Base-by-base conservation (phyloP, 371 early-diverging fungal species). In the Mucor piriformis region DNA sequence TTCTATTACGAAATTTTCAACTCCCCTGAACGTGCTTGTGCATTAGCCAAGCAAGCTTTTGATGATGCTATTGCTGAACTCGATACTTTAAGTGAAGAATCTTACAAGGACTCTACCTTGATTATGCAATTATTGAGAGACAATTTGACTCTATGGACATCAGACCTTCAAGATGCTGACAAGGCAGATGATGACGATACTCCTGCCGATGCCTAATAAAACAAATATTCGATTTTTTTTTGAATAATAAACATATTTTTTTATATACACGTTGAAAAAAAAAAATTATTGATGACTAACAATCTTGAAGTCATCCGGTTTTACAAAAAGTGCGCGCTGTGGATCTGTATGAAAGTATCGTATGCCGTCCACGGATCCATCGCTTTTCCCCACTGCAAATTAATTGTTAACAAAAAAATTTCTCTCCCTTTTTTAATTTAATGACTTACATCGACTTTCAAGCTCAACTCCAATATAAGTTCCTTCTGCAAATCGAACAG, bases 41-140 rank as follows among this genome's bases (percentile, higher is more conserved):
- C 95, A 66, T 84, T 99, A 65, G 99, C 99, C 77, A 97, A 97
- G 83, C 91, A 92, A 74, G 98, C 99, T 10, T 99, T 99, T 77
- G 99, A 99, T 81, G 97, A 98, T 64, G 99, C 99, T 64, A 99
- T 99, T 81, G 69, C 73, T 27, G 99, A 98, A 81, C 84, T 99
- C 66, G 99, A 99, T 85, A 93, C 92, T 66, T 85, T 99, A 55
- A 91, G 91, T 72, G 99, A 99, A 82, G 99, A 99, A 73, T 93
- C 94, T 63, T 99, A 99, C 94, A 99, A 98, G 89, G 99, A 99
- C 84, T 95, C 95, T 50, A 99, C 99, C 32, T 87, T 99, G 61
- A 99, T 99, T 83, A 99, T 99, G 99, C 99, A 99, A 83, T 86
- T 99, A 55, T 88, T 99, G 66, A 88, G 99, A 73, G 99, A 99